Base-by-base conservation (phyloP, 768 basidiomycete genomes). In the Mycena polygramma region DNA sequence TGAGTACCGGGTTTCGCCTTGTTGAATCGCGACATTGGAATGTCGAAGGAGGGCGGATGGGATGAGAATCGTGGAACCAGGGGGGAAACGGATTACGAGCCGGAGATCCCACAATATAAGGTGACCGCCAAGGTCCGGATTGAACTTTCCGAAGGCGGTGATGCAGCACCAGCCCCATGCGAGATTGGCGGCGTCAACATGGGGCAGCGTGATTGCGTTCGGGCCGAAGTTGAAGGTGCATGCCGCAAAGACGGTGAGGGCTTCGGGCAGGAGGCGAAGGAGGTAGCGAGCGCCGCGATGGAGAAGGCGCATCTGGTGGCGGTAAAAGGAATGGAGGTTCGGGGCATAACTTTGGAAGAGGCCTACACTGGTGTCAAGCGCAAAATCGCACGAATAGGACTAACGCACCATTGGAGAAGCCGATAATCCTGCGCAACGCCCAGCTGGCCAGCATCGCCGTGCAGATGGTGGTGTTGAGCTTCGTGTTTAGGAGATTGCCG, bases 81-180 rank as follows among this genome's bases (percentile, higher is more conserved):
- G 53, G 1, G 53, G 53, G 13, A 54, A 54, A 1, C 53, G 53
- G 9, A 54, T 54, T 1, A 54, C 36, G 6, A 54, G 53, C 5
- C 36, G 35, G 1, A 54, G 53, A 26, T 54, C 53, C 53, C 53
- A 54, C 5, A 54, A 26, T 4, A 54, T 36, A 1, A 57, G 37
- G 8, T 57, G 55, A 0, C 55, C 55, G 19, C 55, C 55, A 7
- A 57, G 20, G n/a, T 57, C 55, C 1, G 39, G 55, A n/a, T 57
- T 41, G 37, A 57, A 57, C 11, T 9, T n/a, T 1, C 63, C 63
- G 26, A 65, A 41, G 4, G 63, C 63, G 0, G 63, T 65, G 30
- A 65, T 65, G 26, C n/a, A 11, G 24, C 63, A 65, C 63, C 63
- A 65, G 26, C 63, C 63, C 63, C 63, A 57, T 9, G 54, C 52